phyloP scores from a whole-genome alignment of 1,284 basidiomycete genomes.

The Tylopilus microsporus region DNA sequence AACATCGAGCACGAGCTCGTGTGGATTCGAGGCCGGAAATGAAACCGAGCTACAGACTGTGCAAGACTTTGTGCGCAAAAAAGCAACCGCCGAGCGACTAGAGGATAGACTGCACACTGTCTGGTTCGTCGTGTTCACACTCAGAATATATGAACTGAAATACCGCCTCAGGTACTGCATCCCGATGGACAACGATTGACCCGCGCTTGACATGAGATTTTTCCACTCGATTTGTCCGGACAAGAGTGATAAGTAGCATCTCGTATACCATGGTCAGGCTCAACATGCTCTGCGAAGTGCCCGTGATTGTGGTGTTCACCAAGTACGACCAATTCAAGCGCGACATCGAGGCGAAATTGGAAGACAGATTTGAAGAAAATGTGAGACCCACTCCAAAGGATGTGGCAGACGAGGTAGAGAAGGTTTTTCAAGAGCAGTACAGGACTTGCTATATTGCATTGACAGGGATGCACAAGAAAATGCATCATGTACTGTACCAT shows the following conservation, averaged over 20 bases:
- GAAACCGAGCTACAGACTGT: neutral
- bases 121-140: neutral
- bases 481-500: too few species aligned
- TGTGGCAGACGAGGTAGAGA: too few species aligned
- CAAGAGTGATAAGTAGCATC: neutral
- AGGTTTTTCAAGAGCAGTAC: too few species aligned
- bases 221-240: conserved; percentile 5
- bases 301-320: too few species aligned
- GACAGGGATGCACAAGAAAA: too few species aligned
- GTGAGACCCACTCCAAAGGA: too few species aligned
- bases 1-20: conserved; percentile 2
- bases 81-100: neutral
- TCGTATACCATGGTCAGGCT: too few species aligned
- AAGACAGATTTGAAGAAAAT: too few species aligned
- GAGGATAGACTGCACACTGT: conserved; percentile 2
- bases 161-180: conserved; percentile 1
- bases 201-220: neutral
- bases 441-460: too few species aligned
- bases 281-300: too few species aligned
- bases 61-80: neutral
- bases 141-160: neutral
- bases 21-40: conserved; percentile 3
- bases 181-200: conserved; percentile 4
- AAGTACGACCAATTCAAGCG: too few species aligned
- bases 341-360: too few species aligned